Evolutionary conservation across 1,284 basidiomycete species (phyloP).

Genomic region (Cystobasidium slooffiae): DNA sequence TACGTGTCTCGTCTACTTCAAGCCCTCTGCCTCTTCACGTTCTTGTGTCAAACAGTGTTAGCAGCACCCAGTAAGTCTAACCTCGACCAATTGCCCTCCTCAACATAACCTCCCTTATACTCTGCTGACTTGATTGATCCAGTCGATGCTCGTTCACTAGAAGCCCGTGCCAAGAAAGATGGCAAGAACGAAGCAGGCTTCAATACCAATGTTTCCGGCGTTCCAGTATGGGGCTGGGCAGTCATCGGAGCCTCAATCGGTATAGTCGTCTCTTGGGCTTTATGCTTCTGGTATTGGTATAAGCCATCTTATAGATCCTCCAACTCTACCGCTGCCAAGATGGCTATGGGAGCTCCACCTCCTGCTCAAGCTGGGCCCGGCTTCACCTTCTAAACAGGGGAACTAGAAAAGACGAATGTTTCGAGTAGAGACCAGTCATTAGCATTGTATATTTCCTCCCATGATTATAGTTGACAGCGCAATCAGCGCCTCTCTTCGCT

Average conservation of each 20-base stretch:
- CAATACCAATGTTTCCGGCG: constrained; percentile 21
- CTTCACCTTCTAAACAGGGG: too few relatives aligned
- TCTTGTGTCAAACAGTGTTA: constrained; percentile 1
- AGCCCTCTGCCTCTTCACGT: background rate
- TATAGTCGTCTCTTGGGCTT: constrained; percentile 16
- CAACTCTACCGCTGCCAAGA: background rate
- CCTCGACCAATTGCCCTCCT: background rate
- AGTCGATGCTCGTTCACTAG: constrained; percentile 13
- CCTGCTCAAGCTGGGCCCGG: too few relatives aligned
- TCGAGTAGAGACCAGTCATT: too few relatives aligned
- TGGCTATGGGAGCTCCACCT: too few relatives aligned
- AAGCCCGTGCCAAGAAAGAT: constrained; percentile 28
- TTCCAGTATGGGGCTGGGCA: constrained; percentile 39
- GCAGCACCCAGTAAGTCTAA: constrained; percentile 10
- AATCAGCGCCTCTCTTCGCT: too few relatives aligned
- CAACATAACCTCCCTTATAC: background rate
- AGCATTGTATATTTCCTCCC: too few relatives aligned
- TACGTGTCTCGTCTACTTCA: background rate
- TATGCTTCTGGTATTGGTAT: constrained; percentile 33
- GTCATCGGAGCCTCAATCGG: constrained; percentile 22
- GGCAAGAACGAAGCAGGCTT: background rate
- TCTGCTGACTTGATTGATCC: background rate
- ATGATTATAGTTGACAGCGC: too few relatives aligned
- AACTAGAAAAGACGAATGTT: too few relatives aligned
- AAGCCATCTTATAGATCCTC: background rate